A percentile compares a stretch with the other conserved stretches of the same genome.
Conservation (phyloP, 345 rosid genomes). For the Populus euphratica region DNA sequence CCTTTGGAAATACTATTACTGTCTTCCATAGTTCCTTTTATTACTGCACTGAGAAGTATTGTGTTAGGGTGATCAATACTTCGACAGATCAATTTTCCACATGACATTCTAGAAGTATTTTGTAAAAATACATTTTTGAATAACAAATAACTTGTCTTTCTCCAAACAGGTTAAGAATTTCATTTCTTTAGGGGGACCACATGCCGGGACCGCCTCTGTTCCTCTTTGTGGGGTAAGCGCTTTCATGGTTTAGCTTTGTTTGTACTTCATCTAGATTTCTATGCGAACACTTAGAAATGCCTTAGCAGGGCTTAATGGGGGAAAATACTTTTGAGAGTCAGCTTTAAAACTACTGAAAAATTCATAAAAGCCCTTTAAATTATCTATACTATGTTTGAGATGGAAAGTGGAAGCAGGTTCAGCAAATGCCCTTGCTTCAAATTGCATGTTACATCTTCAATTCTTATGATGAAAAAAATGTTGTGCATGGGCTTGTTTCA, state of each 20-base stretch:
- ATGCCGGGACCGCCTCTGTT: conserved; percentile 95
- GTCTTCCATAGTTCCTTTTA: not conserved
- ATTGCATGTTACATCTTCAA: not conserved
- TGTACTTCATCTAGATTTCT: not conserved
- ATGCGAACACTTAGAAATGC: not conserved
- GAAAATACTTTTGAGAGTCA: no score
- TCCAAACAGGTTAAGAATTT: conserved; percentile 66
- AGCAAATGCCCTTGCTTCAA: not conserved
- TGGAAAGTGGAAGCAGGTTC: not conserved
- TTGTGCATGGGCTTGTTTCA: not conserved
- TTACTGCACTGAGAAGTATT: not conserved
- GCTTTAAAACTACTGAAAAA: not conserved
- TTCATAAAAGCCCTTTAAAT: not conserved
- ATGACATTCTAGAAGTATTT: not conserved
- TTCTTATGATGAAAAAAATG: not conserved
- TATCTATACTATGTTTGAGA: not conserved
- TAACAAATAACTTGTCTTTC: not conserved
- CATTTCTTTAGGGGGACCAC: conserved; percentile 89
- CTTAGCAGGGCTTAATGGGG: not conserved
- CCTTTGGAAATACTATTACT: not conserved
- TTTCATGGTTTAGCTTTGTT: not conserved
- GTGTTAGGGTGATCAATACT: not conserved
- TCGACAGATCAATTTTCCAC: not conserved
- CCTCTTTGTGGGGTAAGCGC: conserved; percentile 90
- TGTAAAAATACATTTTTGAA: not conserved